Percentiles rank a stretch among this genome's conserved stretches.
These are phyloP conservation scores for Ailanthus altissimus DNA, from an alignment of 345 rosid genomes.

Conservation along the genomic window DNA sequence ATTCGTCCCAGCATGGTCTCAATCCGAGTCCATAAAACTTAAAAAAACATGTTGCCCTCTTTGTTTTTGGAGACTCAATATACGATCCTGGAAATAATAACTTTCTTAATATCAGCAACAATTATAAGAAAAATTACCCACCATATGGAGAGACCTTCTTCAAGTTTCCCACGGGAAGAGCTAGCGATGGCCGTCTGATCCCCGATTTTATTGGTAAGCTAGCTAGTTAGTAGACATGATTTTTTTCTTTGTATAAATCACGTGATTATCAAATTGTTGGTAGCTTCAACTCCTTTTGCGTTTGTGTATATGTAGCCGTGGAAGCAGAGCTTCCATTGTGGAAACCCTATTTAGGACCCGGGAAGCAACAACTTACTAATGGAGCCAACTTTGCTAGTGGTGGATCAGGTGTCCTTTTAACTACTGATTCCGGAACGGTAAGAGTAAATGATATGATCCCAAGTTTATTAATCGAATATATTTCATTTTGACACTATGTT, in stretches of 20 bases:
- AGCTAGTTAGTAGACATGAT: too few relatives aligned
- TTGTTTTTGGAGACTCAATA: conserved; percentile 9
- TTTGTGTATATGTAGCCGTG: not conserved
- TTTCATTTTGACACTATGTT: too few relatives aligned
- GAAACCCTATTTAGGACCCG: not conserved
- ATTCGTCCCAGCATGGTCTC: not conserved
- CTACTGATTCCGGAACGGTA: not conserved
- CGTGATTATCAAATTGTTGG: too few relatives aligned
- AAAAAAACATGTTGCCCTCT: conserved; percentile 4
- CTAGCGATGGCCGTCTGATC: not conserved
- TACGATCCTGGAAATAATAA: conserved; percentile 18
- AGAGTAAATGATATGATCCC: too few relatives aligned
- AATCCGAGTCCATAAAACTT: not conserved
- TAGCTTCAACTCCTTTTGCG: too few relatives aligned
- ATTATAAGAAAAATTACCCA: not conserved
- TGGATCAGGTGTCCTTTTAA: not conserved
- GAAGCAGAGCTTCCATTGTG: not conserved
- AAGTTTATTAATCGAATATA: too few relatives aligned
- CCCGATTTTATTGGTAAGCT: not conserved
- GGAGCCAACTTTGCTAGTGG: not conserved
- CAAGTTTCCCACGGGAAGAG: conserved; percentile 5
- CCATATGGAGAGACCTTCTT: not conserved
- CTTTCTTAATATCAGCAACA: not conserved
- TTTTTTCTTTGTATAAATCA: too few relatives aligned
- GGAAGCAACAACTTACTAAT: not conserved